A percentile compares a stretch with the other conserved stretches of the same genome.
These are phyloP conservation scores for Hymenoscyphus scutula DNA, from an alignment of 2,329 filamentous ascomycete species.

Conservation along the genomic window DNA sequence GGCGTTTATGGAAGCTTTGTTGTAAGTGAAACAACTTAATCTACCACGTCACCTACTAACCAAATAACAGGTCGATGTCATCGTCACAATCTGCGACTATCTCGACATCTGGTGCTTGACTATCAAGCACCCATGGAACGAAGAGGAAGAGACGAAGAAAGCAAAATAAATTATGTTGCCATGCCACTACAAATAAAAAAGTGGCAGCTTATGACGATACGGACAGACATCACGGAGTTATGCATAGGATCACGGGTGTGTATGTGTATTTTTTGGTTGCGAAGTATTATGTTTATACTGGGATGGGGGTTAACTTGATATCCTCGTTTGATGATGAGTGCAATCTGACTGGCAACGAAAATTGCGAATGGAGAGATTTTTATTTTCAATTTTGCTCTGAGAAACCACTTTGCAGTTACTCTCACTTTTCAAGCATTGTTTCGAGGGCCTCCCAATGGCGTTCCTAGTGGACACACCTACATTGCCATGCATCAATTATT, in stretches of 20 bases:
- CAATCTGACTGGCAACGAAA: neutral
- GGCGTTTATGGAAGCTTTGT: constrained; percentile 98
- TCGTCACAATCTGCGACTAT: constrained; percentile 96
- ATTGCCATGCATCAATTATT: no score
- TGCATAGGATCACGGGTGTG: neutral
- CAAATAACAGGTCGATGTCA: constrained; percentile 68
- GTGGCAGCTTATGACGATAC: neutral
- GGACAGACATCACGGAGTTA: neutral
- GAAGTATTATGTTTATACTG: neutral
- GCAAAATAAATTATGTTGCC: constrained; percentile 3
- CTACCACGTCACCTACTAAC: no score
- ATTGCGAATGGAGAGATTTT: neutral
- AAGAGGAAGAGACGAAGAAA: constrained; percentile 38
- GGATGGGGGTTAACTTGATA: neutral
- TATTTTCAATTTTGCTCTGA: neutral
- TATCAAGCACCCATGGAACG: constrained; percentile 76
- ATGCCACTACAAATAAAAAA: neutral
- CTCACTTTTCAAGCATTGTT: no score
- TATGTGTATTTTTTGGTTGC: neutral
- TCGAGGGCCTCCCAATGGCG: no score
- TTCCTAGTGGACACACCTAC: no score
- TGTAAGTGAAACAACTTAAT: constrained; percentile 47
- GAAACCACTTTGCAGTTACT: no score
- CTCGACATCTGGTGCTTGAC: constrained; percentile 97
- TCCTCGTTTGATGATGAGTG: neutral